Conservation (phyloP, 1,139 yeast genomes). For the Nakaseomyces nivariensis region DNA sequence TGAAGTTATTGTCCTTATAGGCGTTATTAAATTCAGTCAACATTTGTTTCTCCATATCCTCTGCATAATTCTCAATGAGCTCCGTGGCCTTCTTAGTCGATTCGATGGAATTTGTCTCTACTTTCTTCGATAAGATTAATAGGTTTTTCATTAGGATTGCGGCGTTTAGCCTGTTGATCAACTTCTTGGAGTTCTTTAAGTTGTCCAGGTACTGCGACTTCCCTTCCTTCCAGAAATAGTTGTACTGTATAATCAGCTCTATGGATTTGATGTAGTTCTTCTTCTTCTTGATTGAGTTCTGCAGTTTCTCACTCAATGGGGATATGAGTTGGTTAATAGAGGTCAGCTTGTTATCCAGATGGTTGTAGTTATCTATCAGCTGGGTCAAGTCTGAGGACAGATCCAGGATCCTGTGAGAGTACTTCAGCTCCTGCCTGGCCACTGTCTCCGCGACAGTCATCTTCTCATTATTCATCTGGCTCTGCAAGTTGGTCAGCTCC, state of each 20-base stretch:
- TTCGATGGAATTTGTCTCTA: constrained; percentile 43
- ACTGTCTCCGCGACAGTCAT: constrained; percentile 46
- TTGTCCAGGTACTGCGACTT: constrained; percentile 53
- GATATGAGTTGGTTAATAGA: constrained; percentile 54
- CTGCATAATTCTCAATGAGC: constrained; percentile 62
- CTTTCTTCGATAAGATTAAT: constrained; percentile 51
- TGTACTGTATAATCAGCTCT: constrained; percentile 66
- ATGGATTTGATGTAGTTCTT: constrained; percentile 68
- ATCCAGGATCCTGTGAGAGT: constrained; percentile 54
- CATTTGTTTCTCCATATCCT: constrained; percentile 59
- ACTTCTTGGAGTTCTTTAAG: constrained; percentile 31
- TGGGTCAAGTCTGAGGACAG: constrained; percentile 40
- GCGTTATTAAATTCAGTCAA: constrained; percentile 50
- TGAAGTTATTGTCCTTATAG: constrained; percentile 41
- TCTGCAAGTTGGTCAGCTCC: constrained; percentile 52
- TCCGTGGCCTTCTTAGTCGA: constrained; percentile 43
- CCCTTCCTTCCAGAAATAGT: constrained; percentile 52
- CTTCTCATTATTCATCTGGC: constrained; percentile 44
- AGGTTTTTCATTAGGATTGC: constrained; percentile 63
- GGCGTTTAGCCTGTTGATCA: constrained; percentile 45
- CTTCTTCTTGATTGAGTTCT: constrained; percentile 65
- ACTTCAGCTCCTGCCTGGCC: constrained; percentile 52
- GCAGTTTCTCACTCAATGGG: constrained; percentile 66
- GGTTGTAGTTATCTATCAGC: constrained; percentile 38
- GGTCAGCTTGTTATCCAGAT: constrained; percentile 50